Percentiles rank a stretch among this genome's conserved stretches.
These are phyloP conservation scores for Magnusiomyces paraingens DNA, from an alignment of 1,139 yeast genomes.

Conservation along the genomic window DNA sequence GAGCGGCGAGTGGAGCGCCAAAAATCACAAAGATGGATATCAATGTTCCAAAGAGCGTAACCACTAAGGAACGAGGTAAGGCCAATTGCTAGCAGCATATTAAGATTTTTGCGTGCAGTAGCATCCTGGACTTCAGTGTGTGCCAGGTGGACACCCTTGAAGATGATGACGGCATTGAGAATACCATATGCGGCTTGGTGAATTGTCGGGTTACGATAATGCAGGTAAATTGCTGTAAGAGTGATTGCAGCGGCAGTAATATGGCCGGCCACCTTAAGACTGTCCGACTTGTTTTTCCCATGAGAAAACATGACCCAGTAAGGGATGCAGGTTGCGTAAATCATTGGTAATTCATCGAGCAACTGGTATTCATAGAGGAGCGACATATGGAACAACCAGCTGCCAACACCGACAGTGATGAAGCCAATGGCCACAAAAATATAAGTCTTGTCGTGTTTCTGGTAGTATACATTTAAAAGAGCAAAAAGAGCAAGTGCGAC, in stretches of 20 bases:
- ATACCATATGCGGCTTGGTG: slow-evolving; percentile 76
- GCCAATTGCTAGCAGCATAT: slow-evolving; percentile 53
- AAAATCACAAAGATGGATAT: slow-evolving; percentile 67
- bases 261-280: slow-evolving; percentile 31
- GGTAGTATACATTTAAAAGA: slow-evolving; percentile 50
- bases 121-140: slow-evolving; percentile 45
- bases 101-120: slow-evolving; percentile 43
- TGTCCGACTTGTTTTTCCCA: slow-evolving; percentile 38
- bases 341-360: slow-evolving; percentile 95
- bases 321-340: slow-evolving; percentile 93
- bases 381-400: slow-evolving; percentile 97
- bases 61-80: slow-evolving; percentile 63
- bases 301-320: slow-evolving; percentile 84
- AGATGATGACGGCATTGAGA: slow-evolving; percentile 55
- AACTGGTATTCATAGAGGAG: slow-evolving; percentile 79
- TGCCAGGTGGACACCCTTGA: slow-evolving; percentile 49
- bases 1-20: slow-evolving; percentile 58
- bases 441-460: slow-evolving; percentile 64
- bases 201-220: slow-evolving; percentile 72
- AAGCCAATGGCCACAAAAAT: slow-evolving; percentile 70
- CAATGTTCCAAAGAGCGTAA: slow-evolving; percentile 77
- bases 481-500: slow-evolving; percentile 64
- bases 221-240: slow-evolving; percentile 56
- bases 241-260: slow-evolving; percentile 43
- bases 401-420: slow-evolving; percentile 82